A percentile compares a stretch with the other conserved stretches of the same genome.
Evolutionary conservation across 768 basidiomycete genomes (phyloP).

Genomic region (Clitopilus passeckerianus): DNA sequence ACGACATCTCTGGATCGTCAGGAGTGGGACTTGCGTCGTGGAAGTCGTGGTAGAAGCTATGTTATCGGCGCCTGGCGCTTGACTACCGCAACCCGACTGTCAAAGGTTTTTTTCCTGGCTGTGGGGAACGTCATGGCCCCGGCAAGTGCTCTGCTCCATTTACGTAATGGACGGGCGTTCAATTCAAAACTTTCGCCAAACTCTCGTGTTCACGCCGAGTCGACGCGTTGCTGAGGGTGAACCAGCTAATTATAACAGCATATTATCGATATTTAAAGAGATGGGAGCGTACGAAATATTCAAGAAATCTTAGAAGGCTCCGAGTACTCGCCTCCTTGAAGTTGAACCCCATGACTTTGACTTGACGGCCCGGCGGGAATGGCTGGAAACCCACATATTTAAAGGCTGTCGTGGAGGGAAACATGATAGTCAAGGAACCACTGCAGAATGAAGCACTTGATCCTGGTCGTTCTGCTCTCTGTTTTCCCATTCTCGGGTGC

Average conservation of each 20-base stretch:
- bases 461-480: background rate
- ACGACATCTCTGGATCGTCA: conserved; percentile 11
- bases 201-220: no score
- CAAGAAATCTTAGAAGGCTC: background rate
- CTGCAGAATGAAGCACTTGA: background rate
- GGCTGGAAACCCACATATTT: background rate
- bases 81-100: background rate
- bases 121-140: background rate
- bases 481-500: conserved; percentile 10
- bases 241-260: no score
- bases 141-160: background rate
- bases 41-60: background rate
- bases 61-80: background rate
- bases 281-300: no score
- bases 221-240: no score
- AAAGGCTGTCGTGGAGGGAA: background rate
- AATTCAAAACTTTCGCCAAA: background rate
- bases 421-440: no score
- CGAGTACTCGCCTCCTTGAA: background rate
- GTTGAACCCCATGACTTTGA: background rate
- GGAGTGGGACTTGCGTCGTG: background rate
- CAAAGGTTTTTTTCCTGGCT: background rate
- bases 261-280: no score
- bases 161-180: background rate
- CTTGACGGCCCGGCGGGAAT: background rate